Evolutionary conservation across 2,329 filamentous ascomycete genomes (phyloP).

Genomic region (Fusarium oligoseptatum): DNA sequence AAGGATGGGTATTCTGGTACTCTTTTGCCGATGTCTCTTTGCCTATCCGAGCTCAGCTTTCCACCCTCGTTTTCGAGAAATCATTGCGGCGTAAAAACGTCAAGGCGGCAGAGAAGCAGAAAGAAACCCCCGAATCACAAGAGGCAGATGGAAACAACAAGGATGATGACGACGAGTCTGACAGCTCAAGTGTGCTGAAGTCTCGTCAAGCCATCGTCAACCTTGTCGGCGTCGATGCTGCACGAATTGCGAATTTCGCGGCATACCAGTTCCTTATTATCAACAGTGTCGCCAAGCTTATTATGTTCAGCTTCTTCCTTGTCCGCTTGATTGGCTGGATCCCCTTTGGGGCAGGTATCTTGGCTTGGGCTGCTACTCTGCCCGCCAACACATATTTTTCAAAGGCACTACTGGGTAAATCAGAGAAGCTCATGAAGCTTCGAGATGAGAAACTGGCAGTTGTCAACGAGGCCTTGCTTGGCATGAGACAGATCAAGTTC

Average conservation of each 20-base stretch:
- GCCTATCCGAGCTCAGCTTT: conserved; percentile 77
- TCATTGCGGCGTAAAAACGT: conserved; percentile 82
- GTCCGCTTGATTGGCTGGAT: conserved; percentile 79
- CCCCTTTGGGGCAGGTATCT: conserved; percentile 74
- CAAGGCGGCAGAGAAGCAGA: conserved; percentile 69
- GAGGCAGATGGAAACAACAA: conserved; percentile 63
- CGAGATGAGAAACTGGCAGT: conserved; percentile 82
- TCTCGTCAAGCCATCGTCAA: conserved; percentile 81
- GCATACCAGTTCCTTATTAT: conserved; percentile 75
- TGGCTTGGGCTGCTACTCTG: conserved; percentile 72
- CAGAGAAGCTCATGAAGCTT: conserved; percentile 80
- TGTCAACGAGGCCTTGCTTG: conserved; percentile 81
- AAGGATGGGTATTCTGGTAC: conserved; percentile 76
- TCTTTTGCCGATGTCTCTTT: conserved; percentile 73
- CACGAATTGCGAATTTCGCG: conserved; percentile 77
- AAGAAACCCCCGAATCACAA: conserved; percentile 51
- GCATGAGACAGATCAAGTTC: conserved; percentile 89
- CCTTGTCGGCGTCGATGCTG: conserved; percentile 81
- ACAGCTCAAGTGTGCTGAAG: conserved; percentile 51
- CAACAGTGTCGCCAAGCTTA: conserved; percentile 71
- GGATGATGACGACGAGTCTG: conserved; percentile 62
- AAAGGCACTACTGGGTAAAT: conserved; percentile 72
- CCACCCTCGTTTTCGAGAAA: conserved; percentile 81
- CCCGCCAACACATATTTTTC: conserved; percentile 78
- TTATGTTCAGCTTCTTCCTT: conserved; percentile 76